These are phyloP conservation scores for Vigna reflexopilosa DNA, from an alignment of 306 rosid genomes.

Conservation along the genomic window DNA sequence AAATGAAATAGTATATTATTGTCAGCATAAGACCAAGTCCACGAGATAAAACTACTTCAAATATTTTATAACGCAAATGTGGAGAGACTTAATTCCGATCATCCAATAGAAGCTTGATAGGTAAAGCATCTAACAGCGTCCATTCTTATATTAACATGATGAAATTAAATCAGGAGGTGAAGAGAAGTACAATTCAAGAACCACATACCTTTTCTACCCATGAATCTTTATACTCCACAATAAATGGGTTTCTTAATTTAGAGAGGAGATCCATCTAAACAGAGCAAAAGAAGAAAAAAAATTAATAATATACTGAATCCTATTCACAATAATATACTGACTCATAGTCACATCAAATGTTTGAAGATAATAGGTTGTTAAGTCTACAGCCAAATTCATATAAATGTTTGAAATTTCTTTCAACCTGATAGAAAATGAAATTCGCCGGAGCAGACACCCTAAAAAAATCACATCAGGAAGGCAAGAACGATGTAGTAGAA, in stretches of 20 bases:
- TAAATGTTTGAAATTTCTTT: slow-evolving; percentile 16
- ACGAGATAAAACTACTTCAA: slow-evolving; percentile 7
- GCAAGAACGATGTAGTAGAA: slow-evolving; percentile 25
- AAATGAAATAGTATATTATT: background rate
- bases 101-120: slow-evolving; percentile 25
- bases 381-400: slow-evolving; percentile 9
- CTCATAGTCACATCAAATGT: slow-evolving; percentile 11
- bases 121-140: slow-evolving; percentile 10
- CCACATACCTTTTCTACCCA: slow-evolving; percentile 91
- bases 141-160: background rate
- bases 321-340: slow-evolving; percentile 18
- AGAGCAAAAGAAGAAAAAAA: slow-evolving; percentile 18
- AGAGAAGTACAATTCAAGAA: slow-evolving; percentile 9
- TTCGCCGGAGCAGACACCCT: background rate
- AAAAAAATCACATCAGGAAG: background rate
- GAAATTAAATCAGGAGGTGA: slow-evolving; percentile 13
- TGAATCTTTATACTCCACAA: slow-evolving; percentile 95
- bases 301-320: background rate
- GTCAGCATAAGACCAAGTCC: slow-evolving; percentile 6
- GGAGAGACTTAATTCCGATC: slow-evolving; percentile 1
- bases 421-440: background rate
- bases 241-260: slow-evolving; percentile 81
- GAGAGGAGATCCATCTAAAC: slow-evolving; percentile 91
- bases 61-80: slow-evolving; percentile 4
- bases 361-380: slow-evolving; percentile 25